Base-by-base conservation (phyloP, 2,329 filamentous ascomycete genomes). In the Calcarisporium arbuscula region DNA sequence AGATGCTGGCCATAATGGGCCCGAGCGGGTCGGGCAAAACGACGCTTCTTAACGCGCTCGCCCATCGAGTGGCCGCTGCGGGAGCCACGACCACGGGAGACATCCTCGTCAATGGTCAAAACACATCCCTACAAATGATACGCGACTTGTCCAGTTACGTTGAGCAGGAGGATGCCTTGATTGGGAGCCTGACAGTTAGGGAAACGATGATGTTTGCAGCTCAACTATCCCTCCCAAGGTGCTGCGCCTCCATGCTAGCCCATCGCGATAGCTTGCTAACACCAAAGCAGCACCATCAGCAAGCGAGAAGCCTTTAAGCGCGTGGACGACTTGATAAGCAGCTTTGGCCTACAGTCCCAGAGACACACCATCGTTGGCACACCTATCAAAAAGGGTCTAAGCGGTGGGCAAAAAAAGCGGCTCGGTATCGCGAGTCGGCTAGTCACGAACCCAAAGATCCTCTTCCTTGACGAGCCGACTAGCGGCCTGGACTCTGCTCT, bases 351-450 rank as follows among this genome's bases (percentile, higher is more conserved):
- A n/a, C n/a, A n/a, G n/a, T n/a, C n/a, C n/a, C n/a, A n/a, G n/a
- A n/a, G n/a, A n/a, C n/a, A n/a, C n/a, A n/a, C n/a, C n/a, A n/a
- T n/a, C n/a, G n/a, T n/a, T n/a, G n/a, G n/a, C n/a, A n/a, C n/a
- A n/a, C n/a, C n/a, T n/a, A n/a, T n/a, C n/a, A n/a, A n/a, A n/a
- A 88, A 88, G 52, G 83, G 84, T 0, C 87, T 89, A 19, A 85
- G 81, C 7, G 84, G 84, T 3, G 85, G 85, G 14, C 83, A 89
- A 56, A 88, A 87, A 57, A 70, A 84, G 3, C 72, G 85, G 36
- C 81, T 88, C 6, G 82, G 80, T 4, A 87, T 89, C 41, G 84
- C 82, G 0, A 77, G 87, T 0, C 84, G 88, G 46, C 79, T 88
- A 6, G 65, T 89, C 10, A 88, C 82, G 0, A 81, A 87, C 39